phyloP scores from a whole-genome alignment of 768 basidiomycete genomes.

The Amanita brunnescens region DNA sequence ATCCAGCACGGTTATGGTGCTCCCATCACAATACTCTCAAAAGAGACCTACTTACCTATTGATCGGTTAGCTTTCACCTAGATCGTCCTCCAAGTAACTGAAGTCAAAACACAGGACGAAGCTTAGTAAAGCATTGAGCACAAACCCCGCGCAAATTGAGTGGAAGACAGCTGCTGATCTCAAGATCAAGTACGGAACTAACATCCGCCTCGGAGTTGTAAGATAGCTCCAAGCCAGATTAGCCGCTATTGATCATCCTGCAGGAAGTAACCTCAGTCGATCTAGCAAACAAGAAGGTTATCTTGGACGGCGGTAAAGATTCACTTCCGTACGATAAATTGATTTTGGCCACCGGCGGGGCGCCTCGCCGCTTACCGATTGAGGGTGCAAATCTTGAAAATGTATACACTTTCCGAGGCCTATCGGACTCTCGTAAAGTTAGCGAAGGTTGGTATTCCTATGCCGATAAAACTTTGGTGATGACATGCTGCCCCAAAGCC shows the following conservation, averaged over 20 bases:
- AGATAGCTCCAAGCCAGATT: conserved; percentile 13
- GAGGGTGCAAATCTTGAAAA: conserved; percentile 67
- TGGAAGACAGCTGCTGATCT: conserved; percentile 65
- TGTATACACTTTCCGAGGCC: conserved; percentile 64
- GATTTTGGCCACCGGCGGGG: conserved; percentile 71
- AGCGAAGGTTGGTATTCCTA: conserved; percentile 42
- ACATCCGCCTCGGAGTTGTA: conserved; percentile 52
- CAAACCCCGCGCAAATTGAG: conserved; percentile 71
- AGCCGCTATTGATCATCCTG: conserved; percentile 2
- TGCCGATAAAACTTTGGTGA: neutral
- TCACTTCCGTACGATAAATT: conserved; percentile 63
- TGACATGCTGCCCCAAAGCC: conserved; percentile 5
- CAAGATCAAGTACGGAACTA: conserved; percentile 65
- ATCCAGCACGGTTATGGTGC: conserved; percentile 65
- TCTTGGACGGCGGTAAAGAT: conserved; percentile 51
- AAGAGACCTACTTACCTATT: conserved; percentile 74
- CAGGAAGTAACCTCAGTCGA: conserved; percentile 70
- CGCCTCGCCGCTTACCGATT: conserved; percentile 67
- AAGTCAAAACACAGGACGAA: conserved; percentile 52
- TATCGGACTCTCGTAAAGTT: conserved; percentile 65
- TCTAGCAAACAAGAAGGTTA: conserved; percentile 50
- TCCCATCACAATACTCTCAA: conserved; percentile 73
- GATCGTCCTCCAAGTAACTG: neutral
- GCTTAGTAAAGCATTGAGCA: conserved; percentile 78
- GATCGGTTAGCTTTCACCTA: conserved; percentile 47